Base-by-base conservation (phyloP, 2,329 filamentous ascomycete species). In the Exophiala oligosperma region DNA sequence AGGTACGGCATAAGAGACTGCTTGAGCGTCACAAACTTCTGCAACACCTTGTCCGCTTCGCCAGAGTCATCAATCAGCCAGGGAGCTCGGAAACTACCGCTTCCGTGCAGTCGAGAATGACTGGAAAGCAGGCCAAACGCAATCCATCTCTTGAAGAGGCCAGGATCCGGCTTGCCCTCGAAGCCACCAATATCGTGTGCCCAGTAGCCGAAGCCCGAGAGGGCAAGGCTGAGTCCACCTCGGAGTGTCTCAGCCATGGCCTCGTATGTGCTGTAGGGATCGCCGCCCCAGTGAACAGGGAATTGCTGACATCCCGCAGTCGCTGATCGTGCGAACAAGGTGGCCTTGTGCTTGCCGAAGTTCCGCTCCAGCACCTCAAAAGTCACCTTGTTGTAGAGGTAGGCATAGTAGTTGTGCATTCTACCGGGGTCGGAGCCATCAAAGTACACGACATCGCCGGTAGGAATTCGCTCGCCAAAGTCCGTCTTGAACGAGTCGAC, bases 321-420 rank as follows among this genome's bases (percentile, higher is more conserved):
- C 17, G 87, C 86, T 38, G 84, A 79, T 26, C 88, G 81, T 1
- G 88, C 87, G 68, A 90, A 91, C 1, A 91, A 80, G 38, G 88
- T 83, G n/a, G 56, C 38, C 2, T 61, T 85, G 81, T 66, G 83
- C 3, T 50, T 54, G 26, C 49, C 47, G 74, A 49, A 79, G 72
- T 50, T 74, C 71, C 12, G 82, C 81, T 70, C 79, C 66, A 40
- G 37, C 3, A 40, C 37, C n/a, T 88, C 82, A 69, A 87, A 90
- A 6, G 90, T 87, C 55, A 84, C 72, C 64, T 85, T 82, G 78
- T 90, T 91, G 76, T 89, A 91, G 2, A 86, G 73, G 67, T 88
- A 86, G n/a, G 88, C 80, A 71, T 90, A 91, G 75, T 84, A 90
- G 72, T 91, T 91, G 74, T 90, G 88, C 87, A 91, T 91, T 66